Evolutionary conservation across 176 grass and related monocot species (phyloP).

Genomic region (Zoysia japonica): DNA sequence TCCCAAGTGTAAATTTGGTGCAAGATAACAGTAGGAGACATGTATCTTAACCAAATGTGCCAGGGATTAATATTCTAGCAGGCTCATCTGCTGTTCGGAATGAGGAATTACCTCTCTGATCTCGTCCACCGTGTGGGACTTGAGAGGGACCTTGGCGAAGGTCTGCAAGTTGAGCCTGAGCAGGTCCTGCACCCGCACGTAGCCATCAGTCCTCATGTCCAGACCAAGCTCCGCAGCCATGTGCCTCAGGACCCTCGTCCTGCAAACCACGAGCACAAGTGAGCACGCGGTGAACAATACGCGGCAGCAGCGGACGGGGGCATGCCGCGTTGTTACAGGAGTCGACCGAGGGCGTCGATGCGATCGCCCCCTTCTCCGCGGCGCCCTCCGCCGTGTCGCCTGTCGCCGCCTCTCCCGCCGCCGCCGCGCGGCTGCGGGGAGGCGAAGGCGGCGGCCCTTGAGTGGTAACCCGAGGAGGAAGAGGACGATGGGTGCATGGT

Average conservation of each 20-base stretch:
- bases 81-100: neutral
- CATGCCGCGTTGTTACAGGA: slow-evolving; percentile 48
- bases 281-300: neutral
- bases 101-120: slow-evolving; percentile 63
- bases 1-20: neutral
- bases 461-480: slow-evolving; percentile 40
- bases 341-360: slow-evolving; percentile 70
- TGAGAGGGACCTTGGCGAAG: slow-evolving; percentile 75
- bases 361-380: slow-evolving; percentile 36
- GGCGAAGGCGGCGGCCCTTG: slow-evolving; percentile 35
- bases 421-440: slow-evolving; percentile 34
- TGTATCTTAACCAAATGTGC: neutral
- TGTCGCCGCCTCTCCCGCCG: slow-evolving; percentile 45
- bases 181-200: slow-evolving; percentile 67
- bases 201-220: slow-evolving; percentile 77
- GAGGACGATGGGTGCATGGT: slow-evolving; percentile 46
- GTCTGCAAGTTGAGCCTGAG: slow-evolving; percentile 63
- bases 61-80: neutral
- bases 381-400: slow-evolving; percentile 12
- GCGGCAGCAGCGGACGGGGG: neutral
- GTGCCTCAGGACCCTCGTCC: slow-evolving; percentile 76
- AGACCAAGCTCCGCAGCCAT: slow-evolving; percentile 82
- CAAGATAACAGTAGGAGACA: neutral
- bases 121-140: slow-evolving; percentile 72
- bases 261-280: slow-evolving; percentile 17